Base-by-base conservation (phyloP, 169 alveolate genomes). In the Eimeria sp. region DNA sequence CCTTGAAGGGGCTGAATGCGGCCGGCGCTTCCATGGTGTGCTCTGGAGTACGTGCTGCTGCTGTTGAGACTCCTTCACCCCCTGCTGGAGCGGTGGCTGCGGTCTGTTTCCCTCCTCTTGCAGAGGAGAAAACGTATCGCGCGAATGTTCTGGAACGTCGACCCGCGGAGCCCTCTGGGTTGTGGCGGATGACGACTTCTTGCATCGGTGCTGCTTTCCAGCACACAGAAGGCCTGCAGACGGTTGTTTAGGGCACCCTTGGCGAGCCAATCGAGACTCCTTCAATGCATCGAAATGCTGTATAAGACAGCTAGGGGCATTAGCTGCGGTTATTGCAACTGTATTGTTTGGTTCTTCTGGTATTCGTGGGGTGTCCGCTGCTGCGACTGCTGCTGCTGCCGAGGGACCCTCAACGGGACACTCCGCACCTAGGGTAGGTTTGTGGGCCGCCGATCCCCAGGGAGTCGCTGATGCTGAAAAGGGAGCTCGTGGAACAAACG, bases 401-500 rank as follows among this genome's bases (percentile, higher is more conserved):
- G 65, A 25, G 63, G 63, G 22, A 25, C 40, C 88, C n/a, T 72
- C 82, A 30, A 14, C 14, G 54, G 40, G 54, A 72, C 54, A 49
- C 54, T 72, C 54, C 16, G 82, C 54, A 72, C 82, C 14, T 9
- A 34, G 54, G 54, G 54, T 72, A 27, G 82, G 40, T 34, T 40
- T 72, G 82, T 34, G 82, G 54, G 25, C 10, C 5, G 30, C 18
- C 13, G 11, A 40, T 72, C 82, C 82, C 51, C 51, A 72, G 65
- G 14, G 25, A 7, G n/a, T 78, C 45, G 67, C 43, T 22, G 65
- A 78, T 9, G 63, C 45, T 78, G 88, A 25, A 47, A 43, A n/a
- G 47, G 63, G 63, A 51, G 45, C 67, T 49, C 88, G 5, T 45
- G 91, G 91, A 57, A 83, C 91, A 34, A 83, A 83, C 27, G 91